Evolutionary conservation across 768 basidiomycete genomes (phyloP), one percentile per base, ranked within the genome.

Genomic region (Hygrophoropsis aurantiaca): DNA sequence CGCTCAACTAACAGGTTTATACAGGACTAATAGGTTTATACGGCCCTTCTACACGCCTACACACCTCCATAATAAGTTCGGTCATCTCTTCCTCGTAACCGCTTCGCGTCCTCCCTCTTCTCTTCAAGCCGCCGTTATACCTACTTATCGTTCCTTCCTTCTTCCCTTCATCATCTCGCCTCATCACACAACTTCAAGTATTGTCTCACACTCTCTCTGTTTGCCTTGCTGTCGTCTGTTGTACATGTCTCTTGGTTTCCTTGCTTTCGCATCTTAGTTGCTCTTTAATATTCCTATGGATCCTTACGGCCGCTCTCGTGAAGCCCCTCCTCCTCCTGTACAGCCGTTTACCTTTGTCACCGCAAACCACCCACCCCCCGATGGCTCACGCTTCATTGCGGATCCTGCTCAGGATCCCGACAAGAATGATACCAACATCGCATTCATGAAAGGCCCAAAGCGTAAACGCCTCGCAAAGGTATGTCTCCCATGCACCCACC

Each of bases 401-500:
- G 58, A 67, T 44, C 40, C 47, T 2, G 47, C 51, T 2, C 47
- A 53, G 0, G 63, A 60, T n/a, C 40, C 50, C 5, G 65, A 60
- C 15, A 69, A 65, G 52, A 44, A 56, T 19, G 66, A 68, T 27
- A 46, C 63, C 34, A 61, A 57, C 44, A 62, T 71, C 50, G 66
- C 74, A n/a, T 74, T 77, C 55, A 70, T 75, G 60, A 79, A 76
- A 50, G 73, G 72, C 33, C 71, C 70, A n/a, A 79, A 80, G 57
- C 72, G 77, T 36, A 79, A 79, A 51, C 75, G 77, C 5, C 69
- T 79, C 8, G 74, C 75, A 50, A 79, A 79, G 73, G 77, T 74
- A 39, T 36, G 64, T 52, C 30, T 40, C 23, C 24, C 42, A 25
- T 24, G 42, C 21, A 21, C 24, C 38, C 40, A 11, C n/a, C 20